phyloP scores from a whole-genome alignment of 2,329 filamentous ascomycete species.

The Cladobotryum protrusum region DNA sequence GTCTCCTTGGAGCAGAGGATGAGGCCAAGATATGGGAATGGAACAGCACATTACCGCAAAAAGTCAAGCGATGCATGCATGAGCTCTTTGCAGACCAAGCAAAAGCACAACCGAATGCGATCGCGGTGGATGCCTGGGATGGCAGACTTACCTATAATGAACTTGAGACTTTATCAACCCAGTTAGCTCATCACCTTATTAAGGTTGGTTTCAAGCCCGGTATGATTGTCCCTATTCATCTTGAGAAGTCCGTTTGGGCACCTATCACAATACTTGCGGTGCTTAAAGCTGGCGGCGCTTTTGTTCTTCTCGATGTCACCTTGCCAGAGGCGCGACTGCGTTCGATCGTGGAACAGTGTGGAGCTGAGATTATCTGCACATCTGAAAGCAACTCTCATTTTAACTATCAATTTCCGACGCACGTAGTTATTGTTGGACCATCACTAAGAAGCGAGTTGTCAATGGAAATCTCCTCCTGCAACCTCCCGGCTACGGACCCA shows the following conservation, averaged over 20 bases:
- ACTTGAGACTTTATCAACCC: constrained; percentile 21
- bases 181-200: constrained; percentile 25
- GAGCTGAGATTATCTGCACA: neutral
- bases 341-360: neutral
- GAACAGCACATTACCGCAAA: no score
- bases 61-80: no score
- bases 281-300: constrained; percentile 22
- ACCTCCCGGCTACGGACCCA: neutral
- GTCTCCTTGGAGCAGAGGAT: no score
- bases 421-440: neutral
- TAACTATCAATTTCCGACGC: no score
- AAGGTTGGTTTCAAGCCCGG: constrained; percentile 19
- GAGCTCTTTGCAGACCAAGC: no score
- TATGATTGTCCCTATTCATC: constrained; percentile 24
- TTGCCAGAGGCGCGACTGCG: neutral
- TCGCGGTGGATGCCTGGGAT: no score
- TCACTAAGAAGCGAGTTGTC: no score
- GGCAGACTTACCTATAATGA: neutral
- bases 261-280: constrained; percentile 19
- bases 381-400: no score
- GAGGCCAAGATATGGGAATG: no score
- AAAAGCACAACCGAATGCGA: no score
- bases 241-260: constrained; percentile 20
- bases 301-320: constrained; percentile 15
- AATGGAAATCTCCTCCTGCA: no score